Evolutionary conservation across 305 asterid genomes (phyloP).

Genomic region (Petunia hybrid): DNA sequence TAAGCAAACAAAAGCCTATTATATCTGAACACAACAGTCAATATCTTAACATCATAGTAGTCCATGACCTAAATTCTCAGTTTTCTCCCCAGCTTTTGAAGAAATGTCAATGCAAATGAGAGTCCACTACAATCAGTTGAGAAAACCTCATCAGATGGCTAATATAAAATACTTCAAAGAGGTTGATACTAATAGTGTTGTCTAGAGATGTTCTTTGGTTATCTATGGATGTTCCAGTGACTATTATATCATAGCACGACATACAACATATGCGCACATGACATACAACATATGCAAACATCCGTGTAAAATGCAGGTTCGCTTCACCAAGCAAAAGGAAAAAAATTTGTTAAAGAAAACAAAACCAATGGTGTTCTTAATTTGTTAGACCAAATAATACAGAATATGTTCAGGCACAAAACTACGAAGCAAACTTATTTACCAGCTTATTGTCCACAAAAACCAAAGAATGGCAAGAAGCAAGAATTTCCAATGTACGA

Average conservation of each 20-base stretch:
- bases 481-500: constrained; percentile 81
- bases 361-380: constrained; percentile 8
- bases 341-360: background rate
- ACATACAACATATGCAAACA: background rate
- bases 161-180: constrained; percentile 6
- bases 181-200: background rate
- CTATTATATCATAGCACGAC: constrained; percentile 18
- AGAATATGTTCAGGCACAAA: background rate
- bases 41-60: background rate
- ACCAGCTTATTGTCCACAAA: constrained; percentile 99
- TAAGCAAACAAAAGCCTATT: background rate
- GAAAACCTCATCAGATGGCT: background rate
- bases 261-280: background rate
- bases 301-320: background rate
- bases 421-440: constrained; percentile 26
- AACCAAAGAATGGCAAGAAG: constrained; percentile 98
- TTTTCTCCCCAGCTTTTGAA: background rate
- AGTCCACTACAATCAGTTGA: background rate
- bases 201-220: background rate
- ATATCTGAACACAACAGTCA: background rate
- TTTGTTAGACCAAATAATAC: background rate
- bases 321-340: constrained; percentile 21
- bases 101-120: background rate
- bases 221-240: constrained; percentile 19
- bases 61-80: background rate